phyloP scores from a whole-genome alignment of 768 basidiomycete species.

The Suillus clintonianus region DNA sequence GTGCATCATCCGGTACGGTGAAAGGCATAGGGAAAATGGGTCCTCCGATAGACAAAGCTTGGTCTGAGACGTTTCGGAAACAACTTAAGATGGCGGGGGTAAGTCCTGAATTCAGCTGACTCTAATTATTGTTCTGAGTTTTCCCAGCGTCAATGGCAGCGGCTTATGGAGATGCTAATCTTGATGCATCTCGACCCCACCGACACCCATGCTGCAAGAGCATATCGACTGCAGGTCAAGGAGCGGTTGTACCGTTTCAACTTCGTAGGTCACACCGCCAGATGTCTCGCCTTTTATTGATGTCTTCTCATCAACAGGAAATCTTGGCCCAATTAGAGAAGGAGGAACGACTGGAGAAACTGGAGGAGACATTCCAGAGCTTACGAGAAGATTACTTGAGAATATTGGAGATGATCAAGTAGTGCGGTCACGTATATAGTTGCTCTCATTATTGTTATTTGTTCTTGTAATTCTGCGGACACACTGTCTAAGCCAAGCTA shows the following conservation, averaged over 20 bases:
- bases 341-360: slow-evolving; percentile 81
- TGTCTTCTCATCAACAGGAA: slow-evolving; percentile 53
- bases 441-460: neutral
- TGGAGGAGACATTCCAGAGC: slow-evolving; percentile 90
- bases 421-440: neutral
- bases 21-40: slow-evolving; percentile 61
- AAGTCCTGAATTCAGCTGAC: slow-evolving; percentile 20
- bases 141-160: slow-evolving; percentile 85
- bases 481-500: neutral
- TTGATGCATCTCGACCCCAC: slow-evolving; percentile 66
- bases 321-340: slow-evolving; percentile 85
- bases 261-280: slow-evolving; percentile 57
- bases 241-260: slow-evolving; percentile 95
- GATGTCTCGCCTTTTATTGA: neutral
- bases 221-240: slow-evolving; percentile 90
- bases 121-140: slow-evolving; percentile 2
- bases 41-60: slow-evolving; percentile 73
- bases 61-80: slow-evolving; percentile 79
- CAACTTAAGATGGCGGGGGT: slow-evolving; percentile 91
- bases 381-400: slow-evolving; percentile 85
- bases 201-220: slow-evolving; percentile 55
- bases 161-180: slow-evolving; percentile 90
- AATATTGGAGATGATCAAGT: slow-evolving; percentile 59
- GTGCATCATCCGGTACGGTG: slow-evolving; percentile 19
- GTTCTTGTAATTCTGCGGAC: too few relatives aligned